Evolutionary conservation across 495 filamentous ascomycete species (phyloP).

Genomic region (Xylaria scruposa): DNA sequence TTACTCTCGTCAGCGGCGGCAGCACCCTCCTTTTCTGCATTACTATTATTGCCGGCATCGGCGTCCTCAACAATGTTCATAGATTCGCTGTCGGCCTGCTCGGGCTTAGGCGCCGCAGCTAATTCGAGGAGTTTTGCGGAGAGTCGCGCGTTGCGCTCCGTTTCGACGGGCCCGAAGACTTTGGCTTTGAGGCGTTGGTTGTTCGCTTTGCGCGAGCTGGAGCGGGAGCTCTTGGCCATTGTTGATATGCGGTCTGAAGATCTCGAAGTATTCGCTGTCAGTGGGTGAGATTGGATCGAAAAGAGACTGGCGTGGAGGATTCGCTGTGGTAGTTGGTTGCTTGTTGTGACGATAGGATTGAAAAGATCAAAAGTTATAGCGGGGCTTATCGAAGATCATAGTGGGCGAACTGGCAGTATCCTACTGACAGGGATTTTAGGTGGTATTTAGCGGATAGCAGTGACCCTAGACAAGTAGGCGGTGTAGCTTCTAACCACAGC

Average conservation of each 20-base stretch:
- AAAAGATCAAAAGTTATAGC: constrained; percentile 26
- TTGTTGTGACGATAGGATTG: background rate
- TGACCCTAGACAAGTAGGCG: constrained; percentile 33
- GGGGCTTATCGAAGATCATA: constrained; percentile 26
- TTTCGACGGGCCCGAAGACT: constrained; percentile 80
- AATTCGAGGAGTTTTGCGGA: constrained; percentile 81
- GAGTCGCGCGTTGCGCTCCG: constrained; percentile 76
- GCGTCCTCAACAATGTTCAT: constrained; percentile 36
- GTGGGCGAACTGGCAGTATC: background rate
- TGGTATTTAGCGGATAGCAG: background rate
- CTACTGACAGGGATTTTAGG: background rate
- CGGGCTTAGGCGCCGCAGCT: constrained; percentile 68
- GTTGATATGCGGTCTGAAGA: constrained; percentile 20
- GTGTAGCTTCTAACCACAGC: constrained; percentile 34
- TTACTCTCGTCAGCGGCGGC: constrained; percentile 43
- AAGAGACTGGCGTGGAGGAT: background rate
- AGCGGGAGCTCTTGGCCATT: constrained; percentile 85
- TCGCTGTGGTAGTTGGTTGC: background rate
- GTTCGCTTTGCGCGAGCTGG: constrained; percentile 79
- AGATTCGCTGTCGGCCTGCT: constrained; percentile 34
- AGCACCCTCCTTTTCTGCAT: constrained; percentile 41
- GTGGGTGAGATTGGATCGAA: background rate
- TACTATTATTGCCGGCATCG: constrained; percentile 30
- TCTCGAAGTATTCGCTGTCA: background rate
- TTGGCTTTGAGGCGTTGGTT: constrained; percentile 73